phyloP scores from a whole-genome alignment of 2,329 filamentous ascomycete species.

The Exserohilum turcica region DNA sequence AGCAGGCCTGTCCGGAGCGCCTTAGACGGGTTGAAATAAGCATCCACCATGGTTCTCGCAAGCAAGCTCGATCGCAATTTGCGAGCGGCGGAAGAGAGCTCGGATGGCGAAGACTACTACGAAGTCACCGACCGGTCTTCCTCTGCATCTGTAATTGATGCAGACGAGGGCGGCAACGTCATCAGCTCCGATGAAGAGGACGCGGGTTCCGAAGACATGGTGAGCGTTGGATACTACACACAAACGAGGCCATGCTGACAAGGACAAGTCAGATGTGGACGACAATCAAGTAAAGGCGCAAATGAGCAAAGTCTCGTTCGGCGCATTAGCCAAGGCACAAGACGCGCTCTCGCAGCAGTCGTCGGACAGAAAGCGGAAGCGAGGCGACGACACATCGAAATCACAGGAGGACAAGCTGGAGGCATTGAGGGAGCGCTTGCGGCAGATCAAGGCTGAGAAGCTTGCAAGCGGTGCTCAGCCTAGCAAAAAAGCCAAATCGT shows the following conservation, averaged over 20 bases:
- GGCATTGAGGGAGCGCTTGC: slow-evolving; percentile 52
- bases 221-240: slow-evolving; percentile 7
- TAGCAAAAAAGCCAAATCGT: slow-evolving; percentile 27
- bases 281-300: slow-evolving; percentile 51
- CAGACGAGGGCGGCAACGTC: slow-evolving; percentile 41
- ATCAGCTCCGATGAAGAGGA: slow-evolving; percentile 41
- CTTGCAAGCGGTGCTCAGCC: slow-evolving; percentile 28
- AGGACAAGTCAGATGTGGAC: slow-evolving; percentile 39
- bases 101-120: slow-evolving; percentile 47
- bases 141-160: slow-evolving; percentile 48
- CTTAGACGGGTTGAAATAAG: neutral
- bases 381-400: slow-evolving; percentile 45
- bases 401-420: slow-evolving; percentile 55
- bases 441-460: slow-evolving; percentile 52
- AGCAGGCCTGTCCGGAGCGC: neutral
- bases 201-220: slow-evolving; percentile 33
- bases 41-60: slow-evolving; percentile 39
- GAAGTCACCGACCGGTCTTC: slow-evolving; percentile 49
- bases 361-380: slow-evolving; percentile 50
- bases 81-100: slow-evolving; percentile 43
- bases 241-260: slow-evolving; percentile 12
- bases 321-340: slow-evolving; percentile 86
- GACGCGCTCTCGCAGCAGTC: slow-evolving; percentile 61
- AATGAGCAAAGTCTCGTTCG: slow-evolving; percentile 76
- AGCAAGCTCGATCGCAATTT: slow-evolving; percentile 45